Evolutionary conservation across 2,329 filamentous ascomycete genomes (phyloP).

Genomic region (Fusarium tuaranense): DNA sequence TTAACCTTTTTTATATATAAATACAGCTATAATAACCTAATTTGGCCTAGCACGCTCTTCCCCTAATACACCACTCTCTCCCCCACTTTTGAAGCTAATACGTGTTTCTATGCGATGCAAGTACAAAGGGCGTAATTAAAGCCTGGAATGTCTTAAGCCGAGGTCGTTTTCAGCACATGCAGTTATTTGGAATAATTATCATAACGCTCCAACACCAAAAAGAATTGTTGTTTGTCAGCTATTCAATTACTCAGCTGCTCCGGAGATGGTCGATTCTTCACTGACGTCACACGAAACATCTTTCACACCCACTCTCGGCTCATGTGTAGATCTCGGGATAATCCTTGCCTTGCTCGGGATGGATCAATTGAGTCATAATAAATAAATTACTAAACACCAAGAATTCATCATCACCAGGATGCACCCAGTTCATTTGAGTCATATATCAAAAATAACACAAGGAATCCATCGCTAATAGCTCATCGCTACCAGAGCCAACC

Average conservation of each 20-base stretch:
- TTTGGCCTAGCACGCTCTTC: too few species aligned
- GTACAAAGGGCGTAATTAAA: neutral
- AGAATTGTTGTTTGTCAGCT: neutral
- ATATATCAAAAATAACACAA: neutral
- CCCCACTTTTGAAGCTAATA: neutral
- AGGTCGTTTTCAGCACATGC: neutral
- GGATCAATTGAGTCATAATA: neutral
- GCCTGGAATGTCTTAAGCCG: neutral
- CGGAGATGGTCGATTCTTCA: neutral
- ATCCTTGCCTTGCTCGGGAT: neutral
- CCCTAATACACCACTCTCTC: too few species aligned
- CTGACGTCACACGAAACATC: neutral
- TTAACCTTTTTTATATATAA: too few species aligned
- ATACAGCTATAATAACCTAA: too few species aligned
- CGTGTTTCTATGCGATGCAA: too few species aligned
- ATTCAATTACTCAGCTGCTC: neutral
- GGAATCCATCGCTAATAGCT: constrained; percentile 9
- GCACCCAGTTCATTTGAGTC: neutral
- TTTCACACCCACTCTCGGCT: neutral
- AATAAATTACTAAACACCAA: neutral
- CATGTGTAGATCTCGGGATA: constrained; percentile 1
- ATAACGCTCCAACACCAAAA: neutral
- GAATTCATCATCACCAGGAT: neutral
- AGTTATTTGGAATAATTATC: neutral
- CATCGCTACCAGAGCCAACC: constrained; percentile 7